These are phyloP conservation scores for Tetrapisispora pingtungensis DNA, from an alignment of 805 yeast species.

Conservation along the genomic window DNA sequence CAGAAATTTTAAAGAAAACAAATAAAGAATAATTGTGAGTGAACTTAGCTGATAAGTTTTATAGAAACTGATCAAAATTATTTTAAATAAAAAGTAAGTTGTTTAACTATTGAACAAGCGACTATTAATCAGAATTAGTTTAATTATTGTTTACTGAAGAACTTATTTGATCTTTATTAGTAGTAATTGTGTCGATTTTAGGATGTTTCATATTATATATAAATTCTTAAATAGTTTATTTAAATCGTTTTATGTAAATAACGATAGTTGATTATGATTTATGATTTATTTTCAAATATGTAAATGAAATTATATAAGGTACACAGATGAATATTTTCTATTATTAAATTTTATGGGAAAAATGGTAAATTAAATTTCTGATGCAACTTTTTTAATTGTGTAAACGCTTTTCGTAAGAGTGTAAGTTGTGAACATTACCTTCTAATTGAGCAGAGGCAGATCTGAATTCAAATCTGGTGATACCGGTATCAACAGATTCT, in stretches of 20 bases:
- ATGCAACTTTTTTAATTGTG: constrained; percentile 49
- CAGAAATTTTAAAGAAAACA: constrained; percentile 4
- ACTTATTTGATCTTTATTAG: too few relatives aligned
- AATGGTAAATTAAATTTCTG: not conserved
- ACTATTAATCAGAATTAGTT: too few relatives aligned
- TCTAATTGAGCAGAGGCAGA: constrained; percentile 98
- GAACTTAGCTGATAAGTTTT: not conserved
- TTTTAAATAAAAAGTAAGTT: not conserved
- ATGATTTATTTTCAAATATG: too few relatives aligned
- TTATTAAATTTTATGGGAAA: not conserved
- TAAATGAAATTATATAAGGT: too few relatives aligned
- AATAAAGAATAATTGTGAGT: not conserved
- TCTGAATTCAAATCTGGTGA: constrained; percentile 90
- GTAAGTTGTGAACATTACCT: constrained; percentile 95
- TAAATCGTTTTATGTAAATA: too few relatives aligned
- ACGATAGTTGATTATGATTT: too few relatives aligned
- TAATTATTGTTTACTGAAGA: too few relatives aligned
- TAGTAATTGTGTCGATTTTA: too few relatives aligned
- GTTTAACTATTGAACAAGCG: too few relatives aligned
- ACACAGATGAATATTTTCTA: not conserved
- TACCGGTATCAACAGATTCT: constrained; percentile 51
- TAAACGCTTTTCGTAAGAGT: constrained; percentile 94
- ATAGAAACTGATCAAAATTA: too few relatives aligned
- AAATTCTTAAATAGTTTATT: too few relatives aligned
- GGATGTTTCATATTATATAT: too few relatives aligned